Evolutionary conservation across 495 filamentous ascomycete species (phyloP), one percentile per base, ranked within the genome.

Genomic region (Aspergillus diversus): DNA sequence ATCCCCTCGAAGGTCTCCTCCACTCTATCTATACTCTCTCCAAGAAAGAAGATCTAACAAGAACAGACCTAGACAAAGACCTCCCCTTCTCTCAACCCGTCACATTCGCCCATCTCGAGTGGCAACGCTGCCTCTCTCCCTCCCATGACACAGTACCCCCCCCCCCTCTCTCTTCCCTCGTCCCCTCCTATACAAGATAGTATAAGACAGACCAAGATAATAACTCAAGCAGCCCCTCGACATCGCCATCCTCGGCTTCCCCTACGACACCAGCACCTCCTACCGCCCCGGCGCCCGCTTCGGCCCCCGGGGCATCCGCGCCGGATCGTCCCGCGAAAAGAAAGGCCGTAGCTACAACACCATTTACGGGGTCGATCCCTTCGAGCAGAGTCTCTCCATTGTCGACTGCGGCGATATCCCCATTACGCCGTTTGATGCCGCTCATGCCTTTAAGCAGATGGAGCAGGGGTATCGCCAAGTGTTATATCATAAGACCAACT

Each of bases 271-370:
- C 7, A 81, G 81, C 33, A 85, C 84, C 11, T 83, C 81, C 16
- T 88, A 88, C 71, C 81, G 88, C 33, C 89, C 89, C 5, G 89
- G 89, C 31, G 87, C 88, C 42, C 82, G 89, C 12, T 92, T 89
- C 63, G 89, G 89, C 1, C 89, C 89, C 5, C 82, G 77, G 21
- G 86, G 84, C 15, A 91, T 92, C 63, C 81, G 89, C 61, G 81
- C 88, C 70, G 87, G 86, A 71, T 84, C 81, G 3, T 64, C 65
- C 0, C 70, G 70, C 15, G 65, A 72, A 15, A 68, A 68, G 49
- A 66, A 68, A 39, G 65, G 70, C 11, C 67, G 71, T 13, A 69
- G 73, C 50, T 75, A 71, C 46, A 75, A 72, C 33, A 61, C 64
- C 69, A 73, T 66, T 67, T 77, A 55, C 72, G 69, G 71, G 8